phyloP scores from a whole-genome alignment of 2,329 filamentous ascomycete species.

The Botrytis porri region DNA sequence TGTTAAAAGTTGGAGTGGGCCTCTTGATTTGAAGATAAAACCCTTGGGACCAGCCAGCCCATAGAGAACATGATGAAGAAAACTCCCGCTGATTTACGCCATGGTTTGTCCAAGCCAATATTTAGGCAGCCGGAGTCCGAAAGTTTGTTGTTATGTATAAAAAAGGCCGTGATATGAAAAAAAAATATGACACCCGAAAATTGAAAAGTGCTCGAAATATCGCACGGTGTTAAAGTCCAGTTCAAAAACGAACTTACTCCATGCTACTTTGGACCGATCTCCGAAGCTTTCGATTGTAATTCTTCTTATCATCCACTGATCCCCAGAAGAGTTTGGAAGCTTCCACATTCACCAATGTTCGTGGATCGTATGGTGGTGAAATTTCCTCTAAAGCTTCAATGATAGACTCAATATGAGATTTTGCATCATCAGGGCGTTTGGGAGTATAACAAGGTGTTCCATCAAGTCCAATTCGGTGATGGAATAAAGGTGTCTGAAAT shows the following conservation, averaged over 20 bases:
- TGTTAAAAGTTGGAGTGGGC: background rate
- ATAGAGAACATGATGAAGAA: background rate
- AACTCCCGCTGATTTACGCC: background rate
- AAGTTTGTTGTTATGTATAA: background rate
- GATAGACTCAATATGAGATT: slow-evolving; percentile 79
- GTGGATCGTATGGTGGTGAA: slow-evolving; percentile 81
- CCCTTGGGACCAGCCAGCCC: background rate
- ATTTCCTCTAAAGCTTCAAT: slow-evolving; percentile 84
- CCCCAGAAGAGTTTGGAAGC: slow-evolving; percentile 88
- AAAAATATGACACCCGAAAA: background rate
- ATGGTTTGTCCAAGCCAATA: background rate
- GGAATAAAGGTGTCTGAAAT: slow-evolving; percentile 79
- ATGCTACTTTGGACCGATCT: slow-evolving; percentile 70
- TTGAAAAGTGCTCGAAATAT: background rate
- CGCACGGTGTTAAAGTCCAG: background rate
- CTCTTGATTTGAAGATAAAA: background rate
- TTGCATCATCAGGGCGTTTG: slow-evolving; percentile 69
- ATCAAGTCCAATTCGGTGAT: slow-evolving; percentile 77
- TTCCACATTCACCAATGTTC: slow-evolving; percentile 81
- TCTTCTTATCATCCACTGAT: slow-evolving; percentile 70
- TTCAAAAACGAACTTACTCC: slow-evolving; percentile 45
- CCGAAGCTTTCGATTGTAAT: slow-evolving; percentile 78
- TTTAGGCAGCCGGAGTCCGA: background rate
- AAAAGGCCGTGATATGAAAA: background rate
- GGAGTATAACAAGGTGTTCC: slow-evolving; percentile 82